These are phyloP conservation scores for Syzygium syzygioides DNA, from an alignment of 441 rosid species.

Conservation along the genomic window DNA sequence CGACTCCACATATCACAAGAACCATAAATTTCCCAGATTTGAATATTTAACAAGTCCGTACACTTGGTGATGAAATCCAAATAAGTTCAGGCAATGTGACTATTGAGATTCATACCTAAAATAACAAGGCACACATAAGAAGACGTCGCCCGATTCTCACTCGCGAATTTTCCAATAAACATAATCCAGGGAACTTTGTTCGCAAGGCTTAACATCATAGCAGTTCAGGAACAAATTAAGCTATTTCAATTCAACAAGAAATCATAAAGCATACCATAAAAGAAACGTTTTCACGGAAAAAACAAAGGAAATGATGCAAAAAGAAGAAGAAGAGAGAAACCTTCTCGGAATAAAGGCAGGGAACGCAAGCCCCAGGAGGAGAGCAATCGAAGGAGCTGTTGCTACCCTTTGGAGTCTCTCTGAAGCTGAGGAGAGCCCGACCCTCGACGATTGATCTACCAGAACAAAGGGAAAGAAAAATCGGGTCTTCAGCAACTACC, in stretches of 20 bases:
- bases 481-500: not conserved
- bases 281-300: not conserved
- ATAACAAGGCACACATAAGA: not conserved
- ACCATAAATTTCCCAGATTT: not conserved
- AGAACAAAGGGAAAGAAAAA: not conserved
- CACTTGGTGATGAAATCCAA: not conserved
- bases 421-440: constrained; percentile 53
- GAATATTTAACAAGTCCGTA: not conserved
- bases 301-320: not conserved
- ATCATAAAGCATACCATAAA: not conserved
- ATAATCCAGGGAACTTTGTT: not conserved
- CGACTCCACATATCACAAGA: not conserved
- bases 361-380: constrained; percentile 83
- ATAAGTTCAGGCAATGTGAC: not conserved
- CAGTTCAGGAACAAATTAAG: not conserved
- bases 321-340: constrained; percentile 6
- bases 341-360: constrained; percentile 71
- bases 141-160: not conserved
- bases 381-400: constrained; percentile 73
- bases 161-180: not conserved
- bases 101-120: not conserved
- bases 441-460: constrained; percentile 27
- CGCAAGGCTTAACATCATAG: not conserved
- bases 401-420: constrained; percentile 55
- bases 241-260: not conserved